A percentile compares a stretch with the other conserved stretches of the same genome.
phyloP scores from a whole-genome alignment of 2,329 filamentous ascomycete species.

The Beauveria scarabaeidicola region DNA sequence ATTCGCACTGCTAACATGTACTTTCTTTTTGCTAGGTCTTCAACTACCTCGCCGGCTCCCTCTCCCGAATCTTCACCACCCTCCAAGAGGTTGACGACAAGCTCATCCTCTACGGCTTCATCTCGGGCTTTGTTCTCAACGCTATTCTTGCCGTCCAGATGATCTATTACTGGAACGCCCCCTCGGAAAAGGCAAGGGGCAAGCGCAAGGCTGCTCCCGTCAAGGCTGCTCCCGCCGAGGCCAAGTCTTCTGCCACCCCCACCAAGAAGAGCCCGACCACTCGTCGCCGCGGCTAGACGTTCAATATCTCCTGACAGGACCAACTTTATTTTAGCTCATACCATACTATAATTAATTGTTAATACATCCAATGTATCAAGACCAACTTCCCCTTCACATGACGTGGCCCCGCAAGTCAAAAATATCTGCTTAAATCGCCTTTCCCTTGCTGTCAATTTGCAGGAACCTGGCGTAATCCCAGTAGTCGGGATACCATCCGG shows the following conservation, averaged over 20 bases:
- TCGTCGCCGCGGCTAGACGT: constrained; percentile 31
- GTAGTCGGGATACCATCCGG: constrained; percentile 34
- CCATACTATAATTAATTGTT: not conserved
- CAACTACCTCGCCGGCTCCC: constrained; percentile 90
- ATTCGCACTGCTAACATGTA: not conserved
- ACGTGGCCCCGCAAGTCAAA: no score
- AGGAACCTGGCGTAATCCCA: constrained; percentile 23
- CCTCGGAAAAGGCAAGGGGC: constrained; percentile 37
- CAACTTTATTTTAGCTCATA: not conserved
- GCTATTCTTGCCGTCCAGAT: constrained; percentile 80
- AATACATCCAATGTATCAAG: not conserved
- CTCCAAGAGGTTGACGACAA: constrained; percentile 96
- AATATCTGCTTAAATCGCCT: not conserved
- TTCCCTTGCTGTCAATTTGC: not conserved
- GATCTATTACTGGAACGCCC: constrained; percentile 90
- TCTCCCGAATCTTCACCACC: constrained; percentile 94
- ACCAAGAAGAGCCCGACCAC: constrained; percentile 36
- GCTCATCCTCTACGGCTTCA: constrained; percentile 88
- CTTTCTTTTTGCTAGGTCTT: constrained; percentile 64
- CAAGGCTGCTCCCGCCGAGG: constrained; percentile 17
- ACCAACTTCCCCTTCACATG: no score
- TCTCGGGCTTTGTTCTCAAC: constrained; percentile 88
- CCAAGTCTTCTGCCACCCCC: constrained; percentile 22
- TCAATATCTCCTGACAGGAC: no score
- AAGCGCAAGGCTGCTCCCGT: constrained; percentile 31